These are phyloP conservation scores for Ceratocystis cacaofunesta DNA, from an alignment of 2,329 filamentous ascomycete genomes.

Conservation along the genomic window DNA sequence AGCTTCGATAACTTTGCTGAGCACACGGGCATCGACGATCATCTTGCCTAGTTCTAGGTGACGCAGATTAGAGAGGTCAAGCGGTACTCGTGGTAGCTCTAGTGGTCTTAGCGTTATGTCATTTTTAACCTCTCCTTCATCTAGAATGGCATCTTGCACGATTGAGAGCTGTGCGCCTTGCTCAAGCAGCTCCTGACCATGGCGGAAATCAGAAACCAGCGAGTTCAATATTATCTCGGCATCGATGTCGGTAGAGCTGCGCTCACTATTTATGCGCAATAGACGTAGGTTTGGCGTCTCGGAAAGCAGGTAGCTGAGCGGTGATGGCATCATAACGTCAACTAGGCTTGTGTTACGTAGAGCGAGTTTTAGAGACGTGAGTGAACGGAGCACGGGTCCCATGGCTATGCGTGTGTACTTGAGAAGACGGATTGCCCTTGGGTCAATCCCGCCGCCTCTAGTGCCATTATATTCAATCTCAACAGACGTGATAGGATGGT, in stretches of 20 bases:
- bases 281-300: neutral
- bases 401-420: neutral
- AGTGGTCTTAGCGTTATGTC: neutral
- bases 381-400: neutral
- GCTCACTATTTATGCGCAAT: neutral
- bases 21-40: neutral
- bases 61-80: neutral
- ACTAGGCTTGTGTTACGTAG: neutral
- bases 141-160: neutral
- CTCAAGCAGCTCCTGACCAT: neutral
- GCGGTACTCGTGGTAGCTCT: neutral
- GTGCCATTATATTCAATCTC: neutral
- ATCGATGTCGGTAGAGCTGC: neutral
- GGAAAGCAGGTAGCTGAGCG: conserved; percentile 4
- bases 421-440: neutral
- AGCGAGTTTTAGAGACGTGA: neutral
- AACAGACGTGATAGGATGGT: neutral
- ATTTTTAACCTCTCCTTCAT: no score
- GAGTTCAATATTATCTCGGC: neutral
- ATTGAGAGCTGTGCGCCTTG: neutral
- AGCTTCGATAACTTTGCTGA: neutral
- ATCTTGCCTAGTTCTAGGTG: conserved; percentile 6
- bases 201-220: neutral
- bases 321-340: neutral
- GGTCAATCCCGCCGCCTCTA: neutral